Percentiles rank a stretch among this genome's conserved stretches.
Evolutionary conservation across 1,284 basidiomycete genomes (phyloP).

Genomic region (Laetiporus sulphureus): DNA sequence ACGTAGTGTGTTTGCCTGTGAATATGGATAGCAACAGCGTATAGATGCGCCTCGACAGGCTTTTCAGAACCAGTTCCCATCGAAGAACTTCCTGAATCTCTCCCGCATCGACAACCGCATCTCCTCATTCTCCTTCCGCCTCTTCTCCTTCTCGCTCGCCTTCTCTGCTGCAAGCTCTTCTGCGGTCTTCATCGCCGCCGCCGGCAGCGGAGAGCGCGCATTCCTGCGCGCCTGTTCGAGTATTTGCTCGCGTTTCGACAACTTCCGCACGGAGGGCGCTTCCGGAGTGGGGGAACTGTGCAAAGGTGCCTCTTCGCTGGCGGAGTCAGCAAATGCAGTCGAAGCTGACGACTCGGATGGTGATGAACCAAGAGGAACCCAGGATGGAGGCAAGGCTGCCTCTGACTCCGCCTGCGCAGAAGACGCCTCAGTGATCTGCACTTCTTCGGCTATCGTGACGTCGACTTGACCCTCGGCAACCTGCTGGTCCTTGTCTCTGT

Average conservation of each 20-base stretch:
- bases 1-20: no score
- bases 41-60: no score
- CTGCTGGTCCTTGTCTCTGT: not conserved
- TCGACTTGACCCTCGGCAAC: not conserved
- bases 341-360: no score
- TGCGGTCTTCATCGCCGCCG: slow-evolving; percentile 1
- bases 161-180: slow-evolving; percentile 9
- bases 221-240: slow-evolving; percentile 23
- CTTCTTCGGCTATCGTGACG: not conserved
- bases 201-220: slow-evolving; percentile 20
- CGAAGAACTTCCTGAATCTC: slow-evolving; percentile 22
- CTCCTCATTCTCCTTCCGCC: slow-evolving; percentile 10
- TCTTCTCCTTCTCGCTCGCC: slow-evolving; percentile 4
- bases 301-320: not conserved
- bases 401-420: not conserved
- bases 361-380: no score
- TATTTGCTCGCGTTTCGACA: slow-evolving; percentile 18
- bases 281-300: not conserved
- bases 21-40: no score
- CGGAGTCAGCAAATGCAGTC: not conserved
- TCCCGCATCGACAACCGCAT: slow-evolving; percentile 16
- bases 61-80: slow-evolving; percentile 17
- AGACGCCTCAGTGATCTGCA: not conserved
- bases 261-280: not conserved
- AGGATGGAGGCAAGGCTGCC: not conserved